Evolutionary conservation across 768 basidiomycete species (phyloP), one percentile per base, ranked within the genome.

Genomic region (Boletus edulis): DNA sequence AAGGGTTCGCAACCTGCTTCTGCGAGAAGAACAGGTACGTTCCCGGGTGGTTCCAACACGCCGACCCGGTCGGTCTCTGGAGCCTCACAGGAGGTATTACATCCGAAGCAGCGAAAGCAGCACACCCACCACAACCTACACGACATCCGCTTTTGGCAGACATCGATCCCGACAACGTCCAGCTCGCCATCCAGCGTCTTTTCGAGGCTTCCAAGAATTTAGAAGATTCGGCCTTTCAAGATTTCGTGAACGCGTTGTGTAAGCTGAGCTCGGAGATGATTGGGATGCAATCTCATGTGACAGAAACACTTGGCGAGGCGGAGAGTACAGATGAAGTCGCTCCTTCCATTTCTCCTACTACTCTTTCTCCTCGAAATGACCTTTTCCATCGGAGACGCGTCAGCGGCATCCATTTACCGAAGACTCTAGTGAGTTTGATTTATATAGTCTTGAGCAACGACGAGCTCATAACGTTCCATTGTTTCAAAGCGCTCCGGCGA

Each of bases 241-340:
- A 85, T 59, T 98, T 98, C 58, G 74, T 85, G 32, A 69, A 67
- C 10, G 90, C 95, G 3, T 70, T 98, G 48, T 95, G 93, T 68
- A 86, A 82, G 63, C 74, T 98, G 24, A 96, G 93, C 65, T 79
- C 83, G 11, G 94, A 94, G 71, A 98, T 98, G 94, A 84, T 98
- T 18, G 87, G 88, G 37, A 87, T 97, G 85, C 87, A 92, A 70
- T 82, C 81, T 4, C 80, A 77, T 46, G 61, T 51, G 24, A 56
- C 46, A 20, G 62, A 51, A 22, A 18, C 44, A 39, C 73, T 68
- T 18, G 65, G 65, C 51, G 65, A 65, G 57, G 60, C 58, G 11
- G 73, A 72, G 37, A 67, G 66, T 45, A 48, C 57, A 11, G 72
- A 72, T 31, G 76, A 77, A 35, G 58, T 75, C 34, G 57, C 62